A percentile compares a stretch with the other conserved stretches of the same genome.
Conservation (phyloP, 2,329 filamentous ascomycete genomes). For the Penicillium sp. region DNA sequence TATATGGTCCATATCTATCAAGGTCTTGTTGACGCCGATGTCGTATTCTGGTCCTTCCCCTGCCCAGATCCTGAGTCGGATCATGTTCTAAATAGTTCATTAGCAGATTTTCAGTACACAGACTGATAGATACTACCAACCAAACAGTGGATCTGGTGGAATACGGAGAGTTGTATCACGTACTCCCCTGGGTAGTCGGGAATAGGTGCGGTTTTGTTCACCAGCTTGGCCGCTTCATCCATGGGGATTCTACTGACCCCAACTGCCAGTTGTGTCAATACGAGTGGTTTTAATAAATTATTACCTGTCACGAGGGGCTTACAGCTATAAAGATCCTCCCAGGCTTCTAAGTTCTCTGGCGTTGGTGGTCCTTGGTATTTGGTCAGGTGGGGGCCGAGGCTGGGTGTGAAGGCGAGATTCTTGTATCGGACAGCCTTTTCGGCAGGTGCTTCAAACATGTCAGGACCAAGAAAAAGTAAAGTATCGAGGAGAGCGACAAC, state of each 20-base stretch:
- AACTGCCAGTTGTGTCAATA: background rate
- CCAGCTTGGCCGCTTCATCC: constrained; percentile 22
- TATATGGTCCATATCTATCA: background rate
- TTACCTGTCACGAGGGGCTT: background rate
- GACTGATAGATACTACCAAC: background rate
- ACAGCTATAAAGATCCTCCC: constrained; percentile 6
- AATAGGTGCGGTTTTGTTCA: constrained; percentile 15
- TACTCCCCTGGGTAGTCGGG: constrained; percentile 3
- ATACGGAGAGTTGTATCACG: constrained; percentile 15
- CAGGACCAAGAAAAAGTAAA: background rate
- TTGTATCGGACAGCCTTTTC: background rate
- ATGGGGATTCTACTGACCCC: constrained; percentile 2
- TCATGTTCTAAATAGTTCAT: background rate
- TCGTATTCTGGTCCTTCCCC: background rate
- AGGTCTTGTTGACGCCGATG: background rate
- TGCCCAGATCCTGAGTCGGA: constrained; percentile 1
- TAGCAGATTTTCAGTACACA: background rate
- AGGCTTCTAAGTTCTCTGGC: background rate
- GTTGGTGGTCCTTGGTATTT: constrained; percentile 5
- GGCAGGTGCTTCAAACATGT: background rate
- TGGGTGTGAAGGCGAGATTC: constrained; percentile 1
- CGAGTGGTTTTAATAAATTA: background rate
- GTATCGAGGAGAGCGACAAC: background rate
- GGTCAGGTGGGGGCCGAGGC: background rate
- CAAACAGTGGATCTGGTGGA: constrained; percentile 11